Conservation (phyloP, 306 rosid genomes). For the Oxytropis ochrocephala region DNA sequence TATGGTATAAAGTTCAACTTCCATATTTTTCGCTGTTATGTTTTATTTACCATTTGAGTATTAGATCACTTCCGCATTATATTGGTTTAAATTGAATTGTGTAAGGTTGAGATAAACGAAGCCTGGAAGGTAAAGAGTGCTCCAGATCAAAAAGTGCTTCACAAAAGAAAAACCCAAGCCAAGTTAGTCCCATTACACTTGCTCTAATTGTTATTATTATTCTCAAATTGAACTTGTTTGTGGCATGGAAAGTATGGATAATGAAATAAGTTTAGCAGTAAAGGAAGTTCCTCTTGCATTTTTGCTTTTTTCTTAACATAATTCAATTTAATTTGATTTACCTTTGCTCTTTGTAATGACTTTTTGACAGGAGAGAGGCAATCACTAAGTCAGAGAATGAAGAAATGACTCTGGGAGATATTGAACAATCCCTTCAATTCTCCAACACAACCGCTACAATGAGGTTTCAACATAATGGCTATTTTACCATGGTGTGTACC, state of each 20-base stretch:
- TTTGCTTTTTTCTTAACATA: neutral
- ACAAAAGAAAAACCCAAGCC: conserved; percentile 73
- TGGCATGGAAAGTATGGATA: neutral
- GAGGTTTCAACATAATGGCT: conserved; percentile 47
- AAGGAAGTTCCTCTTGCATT: neutral
- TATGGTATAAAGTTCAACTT: conserved; percentile 41
- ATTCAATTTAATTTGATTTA: neutral
- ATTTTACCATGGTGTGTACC: conserved; percentile 56
- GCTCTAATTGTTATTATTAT: neutral
- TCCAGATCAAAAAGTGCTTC: conserved; percentile 57
- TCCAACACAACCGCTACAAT: conserved; percentile 29
- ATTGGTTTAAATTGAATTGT: neutral
- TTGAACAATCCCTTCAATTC: conserved; percentile 42
- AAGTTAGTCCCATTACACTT: conserved; percentile 37
- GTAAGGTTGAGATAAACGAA: conserved; percentile 68
- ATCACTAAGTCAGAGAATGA: conserved; percentile 53
- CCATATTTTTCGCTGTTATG: neutral
- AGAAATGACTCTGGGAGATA: conserved; percentile 35
- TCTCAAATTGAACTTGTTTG: neutral
- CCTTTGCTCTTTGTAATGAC: neutral
- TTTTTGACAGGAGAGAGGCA: conserved; percentile 50
- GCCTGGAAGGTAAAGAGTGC: conserved; percentile 68
- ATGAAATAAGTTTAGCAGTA: neutral
- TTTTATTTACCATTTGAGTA: neutral
- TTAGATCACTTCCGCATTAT: neutral